Percentiles rank a stretch among this genome's conserved stretches.
These are phyloP conservation scores for Penicillium soppii DNA, from an alignment of 495 filamentous ascomycete genomes.

Conservation along the genomic window DNA sequence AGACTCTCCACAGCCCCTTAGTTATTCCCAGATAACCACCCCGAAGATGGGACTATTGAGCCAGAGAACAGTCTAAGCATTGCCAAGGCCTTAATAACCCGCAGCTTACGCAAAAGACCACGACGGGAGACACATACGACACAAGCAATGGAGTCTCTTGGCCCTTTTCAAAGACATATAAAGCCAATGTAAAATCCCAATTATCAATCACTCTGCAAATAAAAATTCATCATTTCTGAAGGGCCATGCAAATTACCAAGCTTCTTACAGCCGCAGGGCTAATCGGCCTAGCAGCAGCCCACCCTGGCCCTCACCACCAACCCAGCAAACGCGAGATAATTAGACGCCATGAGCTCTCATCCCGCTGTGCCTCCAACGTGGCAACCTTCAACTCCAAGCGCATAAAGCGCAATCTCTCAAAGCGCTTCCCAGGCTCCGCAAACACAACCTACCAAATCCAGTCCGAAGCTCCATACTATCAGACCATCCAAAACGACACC, in stretches of 20 bases:
- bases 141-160: background rate
- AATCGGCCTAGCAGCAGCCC: background rate
- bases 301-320: background rate
- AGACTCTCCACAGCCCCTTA: background rate
- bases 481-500: slow-evolving; percentile 35
- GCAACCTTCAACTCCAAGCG: background rate
- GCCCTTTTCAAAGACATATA: background rate
- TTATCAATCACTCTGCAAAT: background rate
- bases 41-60: background rate
- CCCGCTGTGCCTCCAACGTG: background rate
- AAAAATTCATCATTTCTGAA: too few relatives aligned
- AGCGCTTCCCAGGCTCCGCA: background rate
- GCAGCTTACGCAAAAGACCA: background rate
- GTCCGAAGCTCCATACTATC: slow-evolving; percentile 19
- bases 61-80: background rate
- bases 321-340: background rate
- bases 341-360: background rate
- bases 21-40: background rate
- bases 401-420: background rate
- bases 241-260: background rate
- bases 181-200: background rate
- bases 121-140: too few relatives aligned
- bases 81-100: background rate
- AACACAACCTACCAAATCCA: background rate
- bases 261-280: background rate